Evolutionary conservation across 345 rosid species (phyloP).

Genomic region (Corchorus olitorius): DNA sequence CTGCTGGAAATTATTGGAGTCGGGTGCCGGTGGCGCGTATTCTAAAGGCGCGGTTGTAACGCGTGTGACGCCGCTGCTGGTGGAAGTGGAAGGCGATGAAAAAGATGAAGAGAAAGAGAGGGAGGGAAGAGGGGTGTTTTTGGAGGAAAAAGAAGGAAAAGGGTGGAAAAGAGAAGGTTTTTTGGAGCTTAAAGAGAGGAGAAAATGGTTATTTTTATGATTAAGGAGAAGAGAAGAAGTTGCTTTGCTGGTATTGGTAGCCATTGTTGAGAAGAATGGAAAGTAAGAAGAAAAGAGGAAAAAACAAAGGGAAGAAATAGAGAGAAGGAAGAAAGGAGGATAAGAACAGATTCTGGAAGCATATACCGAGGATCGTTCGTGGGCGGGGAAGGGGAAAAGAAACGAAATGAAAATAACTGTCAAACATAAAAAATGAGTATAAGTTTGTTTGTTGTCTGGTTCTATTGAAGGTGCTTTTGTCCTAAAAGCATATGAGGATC

Average conservation of each 20-base stretch:
- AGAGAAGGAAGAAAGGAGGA: constrained; percentile 33
- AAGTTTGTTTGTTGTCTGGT: not conserved
- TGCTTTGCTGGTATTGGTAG: constrained; percentile 36
- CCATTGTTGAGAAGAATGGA: constrained; percentile 37
- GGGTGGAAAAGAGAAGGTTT: constrained; percentile 29
- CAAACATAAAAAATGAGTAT: not conserved
- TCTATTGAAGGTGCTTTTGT: not conserved
- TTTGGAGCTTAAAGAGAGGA: constrained; percentile 35
- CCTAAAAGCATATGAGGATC: not conserved
- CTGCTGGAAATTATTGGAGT: constrained; percentile 54
- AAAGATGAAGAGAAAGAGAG: constrained; percentile 28
- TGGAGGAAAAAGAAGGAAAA: constrained; percentile 26
- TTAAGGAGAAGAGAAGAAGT: constrained; percentile 32
- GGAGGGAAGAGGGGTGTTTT: constrained; percentile 27
- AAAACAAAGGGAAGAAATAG: constrained; percentile 5
- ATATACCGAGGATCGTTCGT: constrained; percentile 48
- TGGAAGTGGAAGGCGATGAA: not conserved
- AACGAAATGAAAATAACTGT: not conserved
- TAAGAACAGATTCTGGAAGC: constrained; percentile 63
- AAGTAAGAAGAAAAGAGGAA: not conserved
- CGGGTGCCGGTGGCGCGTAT: constrained; percentile 65
- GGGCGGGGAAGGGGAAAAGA: not conserved
- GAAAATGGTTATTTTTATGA: constrained; percentile 27
- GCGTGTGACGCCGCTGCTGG: constrained; percentile 31
- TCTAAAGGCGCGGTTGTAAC: constrained; percentile 74